A percentile compares a stretch with the other conserved stretches of the same genome.
These are phyloP conservation scores for Penicillium palitans DNA, from an alignment of 2,329 filamentous ascomycete genomes.

Conservation along the genomic window DNA sequence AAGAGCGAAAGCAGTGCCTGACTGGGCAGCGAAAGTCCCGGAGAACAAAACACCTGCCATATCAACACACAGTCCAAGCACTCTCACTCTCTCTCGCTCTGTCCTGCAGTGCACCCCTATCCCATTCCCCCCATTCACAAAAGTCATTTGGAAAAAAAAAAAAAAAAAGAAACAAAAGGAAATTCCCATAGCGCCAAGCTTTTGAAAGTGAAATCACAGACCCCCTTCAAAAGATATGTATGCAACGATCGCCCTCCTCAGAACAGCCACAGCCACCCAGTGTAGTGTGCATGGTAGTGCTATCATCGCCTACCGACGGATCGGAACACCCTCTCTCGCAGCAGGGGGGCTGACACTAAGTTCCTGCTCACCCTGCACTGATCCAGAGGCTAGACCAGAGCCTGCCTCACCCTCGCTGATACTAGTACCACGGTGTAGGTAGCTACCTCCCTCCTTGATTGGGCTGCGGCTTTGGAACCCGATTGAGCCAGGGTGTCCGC, in stretches of 20 bases:
- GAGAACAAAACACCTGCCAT: neutral
- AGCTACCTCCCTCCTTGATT: constrained; percentile 79
- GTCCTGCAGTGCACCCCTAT: constrained; percentile 24
- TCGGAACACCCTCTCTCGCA: constrained; percentile 59
- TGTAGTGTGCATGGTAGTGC: constrained; percentile 2
- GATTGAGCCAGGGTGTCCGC: constrained; percentile 40
- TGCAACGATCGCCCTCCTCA: constrained; percentile 12
- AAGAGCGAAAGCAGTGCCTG: neutral
- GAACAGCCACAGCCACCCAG: constrained; percentile 8
- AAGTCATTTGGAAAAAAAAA: neutral
- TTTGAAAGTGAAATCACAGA: constrained; percentile 30
- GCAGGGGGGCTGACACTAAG: constrained; percentile 48
- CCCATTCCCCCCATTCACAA: neutral
- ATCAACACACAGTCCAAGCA: neutral
- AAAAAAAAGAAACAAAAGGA: neutral
- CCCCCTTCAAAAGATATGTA: constrained; percentile 14
- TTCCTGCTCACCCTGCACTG: constrained; percentile 44
- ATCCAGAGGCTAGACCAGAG: constrained; percentile 44
- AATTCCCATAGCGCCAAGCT: constrained; percentile 39
- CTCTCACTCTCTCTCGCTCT: constrained; percentile 20
- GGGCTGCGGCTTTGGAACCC: constrained; percentile 68
- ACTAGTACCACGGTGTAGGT: constrained; percentile 79
- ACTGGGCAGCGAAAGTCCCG: neutral
- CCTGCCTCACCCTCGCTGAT: constrained; percentile 49
- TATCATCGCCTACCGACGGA: constrained; percentile 55